These are phyloP conservation scores for Yamadazyma epiphylla DNA, from an alignment of 1,139 yeast species.

Conservation along the genomic window DNA sequence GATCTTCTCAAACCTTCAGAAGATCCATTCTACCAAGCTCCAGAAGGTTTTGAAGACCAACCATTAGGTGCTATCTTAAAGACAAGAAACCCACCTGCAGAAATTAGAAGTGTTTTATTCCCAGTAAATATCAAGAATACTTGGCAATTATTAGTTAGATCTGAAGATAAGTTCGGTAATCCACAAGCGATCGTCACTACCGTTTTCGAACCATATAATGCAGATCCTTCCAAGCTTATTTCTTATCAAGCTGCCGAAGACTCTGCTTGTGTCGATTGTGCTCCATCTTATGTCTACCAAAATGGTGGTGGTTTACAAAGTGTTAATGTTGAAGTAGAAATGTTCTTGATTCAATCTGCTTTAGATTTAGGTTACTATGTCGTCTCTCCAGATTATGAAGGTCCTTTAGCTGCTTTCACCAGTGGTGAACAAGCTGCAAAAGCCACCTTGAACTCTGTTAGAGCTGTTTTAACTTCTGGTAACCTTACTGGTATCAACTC, in stretches of 20 bases:
- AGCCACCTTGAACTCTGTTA: slow-evolving; percentile 26
- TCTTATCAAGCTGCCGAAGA: slow-evolving; percentile 33
- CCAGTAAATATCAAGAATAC: slow-evolving; percentile 20
- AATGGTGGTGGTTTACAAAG: slow-evolving; percentile 19
- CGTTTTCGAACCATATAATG: slow-evolving; percentile 27
- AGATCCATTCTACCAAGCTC: slow-evolving; percentile 21
- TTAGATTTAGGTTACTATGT: slow-evolving; percentile 28
- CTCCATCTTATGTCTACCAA: slow-evolving; percentile 27
- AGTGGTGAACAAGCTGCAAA: slow-evolving; percentile 30
- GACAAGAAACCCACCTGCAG: slow-evolving; percentile 19
- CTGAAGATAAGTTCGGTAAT: slow-evolving; percentile 26
- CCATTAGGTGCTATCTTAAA: slow-evolving; percentile 19
- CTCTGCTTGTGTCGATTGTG: slow-evolving; percentile 24
- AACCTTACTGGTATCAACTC: slow-evolving; percentile 24
- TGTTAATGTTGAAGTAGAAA: slow-evolving; percentile 19
- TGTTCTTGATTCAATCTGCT: slow-evolving; percentile 21
- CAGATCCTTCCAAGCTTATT: slow-evolving; percentile 23
- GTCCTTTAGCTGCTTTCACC: slow-evolving; percentile 26
- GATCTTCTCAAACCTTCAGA: slow-evolving; percentile 7
- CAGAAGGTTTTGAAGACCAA: slow-evolving; percentile 17
- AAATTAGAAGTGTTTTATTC: slow-evolving; percentile 13
- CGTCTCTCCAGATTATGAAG: slow-evolving; percentile 33
- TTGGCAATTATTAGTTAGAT: slow-evolving; percentile 31
- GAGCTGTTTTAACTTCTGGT: slow-evolving; percentile 23
- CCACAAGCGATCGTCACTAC: slow-evolving; percentile 30